phyloP scores from a whole-genome alignment of 495 filamentous ascomycete genomes.

The Corynascus novoguineensis region DNA sequence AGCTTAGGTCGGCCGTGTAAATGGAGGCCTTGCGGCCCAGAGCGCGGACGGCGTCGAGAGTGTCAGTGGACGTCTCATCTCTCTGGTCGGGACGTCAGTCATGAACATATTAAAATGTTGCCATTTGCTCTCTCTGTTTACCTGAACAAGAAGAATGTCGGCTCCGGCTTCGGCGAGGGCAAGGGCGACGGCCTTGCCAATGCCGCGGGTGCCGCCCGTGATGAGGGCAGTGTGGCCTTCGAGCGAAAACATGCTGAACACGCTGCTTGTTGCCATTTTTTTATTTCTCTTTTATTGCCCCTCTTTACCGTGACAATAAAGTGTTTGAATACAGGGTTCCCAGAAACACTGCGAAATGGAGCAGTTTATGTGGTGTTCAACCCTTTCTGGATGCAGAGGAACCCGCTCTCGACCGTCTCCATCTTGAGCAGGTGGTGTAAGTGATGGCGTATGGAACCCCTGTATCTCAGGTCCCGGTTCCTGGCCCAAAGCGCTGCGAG shows the following conservation, averaged over 20 bases:
- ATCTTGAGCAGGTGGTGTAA: background rate
- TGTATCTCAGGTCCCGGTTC: background rate
- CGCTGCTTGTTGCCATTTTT: conserved; percentile 11
- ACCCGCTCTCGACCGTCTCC: background rate
- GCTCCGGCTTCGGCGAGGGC: conserved; percentile 79
- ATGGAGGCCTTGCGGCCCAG: conserved; percentile 64
- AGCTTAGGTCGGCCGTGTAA: conserved; percentile 69
- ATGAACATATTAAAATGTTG: no score
- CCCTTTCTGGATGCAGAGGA: background rate
- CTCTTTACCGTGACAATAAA: no score
- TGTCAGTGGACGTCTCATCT: conserved; percentile 58
- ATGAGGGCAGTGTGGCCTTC: conserved; percentile 71
- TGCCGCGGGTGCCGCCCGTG: conserved; percentile 83
- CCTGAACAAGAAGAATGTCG: conserved; percentile 69
- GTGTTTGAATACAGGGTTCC: no score
- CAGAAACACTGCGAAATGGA: background rate
- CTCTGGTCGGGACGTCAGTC: conserved; percentile 39
- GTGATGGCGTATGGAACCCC: conserved; percentile 4
- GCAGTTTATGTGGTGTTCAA: background rate
- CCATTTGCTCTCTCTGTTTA: conserved; percentile 15
- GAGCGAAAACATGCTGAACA: conserved; percentile 45
- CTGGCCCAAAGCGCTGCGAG: no score
- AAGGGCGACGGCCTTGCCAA: conserved; percentile 78
- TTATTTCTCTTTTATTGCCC: background rate
- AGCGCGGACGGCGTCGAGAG: conserved; percentile 54